Evolutionary conservation across 805 yeast species (phyloP), one percentile per base, ranked within the genome.

Genomic region (Candida namnaoensis): DNA sequence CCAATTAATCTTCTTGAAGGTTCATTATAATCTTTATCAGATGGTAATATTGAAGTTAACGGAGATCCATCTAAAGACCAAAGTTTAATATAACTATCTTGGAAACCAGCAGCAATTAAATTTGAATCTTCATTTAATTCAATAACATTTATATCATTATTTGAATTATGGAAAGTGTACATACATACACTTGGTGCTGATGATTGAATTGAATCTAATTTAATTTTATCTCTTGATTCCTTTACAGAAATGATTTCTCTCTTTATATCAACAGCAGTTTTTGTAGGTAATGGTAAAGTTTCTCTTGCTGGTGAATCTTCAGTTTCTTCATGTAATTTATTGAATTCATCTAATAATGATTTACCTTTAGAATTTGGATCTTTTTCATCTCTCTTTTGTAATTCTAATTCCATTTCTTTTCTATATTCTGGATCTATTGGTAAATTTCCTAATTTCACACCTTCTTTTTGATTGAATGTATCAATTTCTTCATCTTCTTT

Each of bases 81-180:
- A 36, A 93, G 65, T 62, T 88, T 87, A 53, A 93, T 81, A 54
- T 78, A 88, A 44, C 93, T 81, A 58, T 91, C 98, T 52, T 87
- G 88, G 56, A 93, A 93, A 9, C 99, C 98, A 32, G 90, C 96
- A 3, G 97, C 97, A 28, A 87, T 82, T 47, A 88, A 54, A 23
- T 90, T 78, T 14, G 91, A 79, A 60, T 91, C 97, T 41, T 82
- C 85, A 53, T 91, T 88, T 66, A 91, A 91, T 47, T 81, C 85
- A 38, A 91, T 58, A 39, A 88, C 78, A n/a, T 95, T 85, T 72
- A 93, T 68, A 46, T 85, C 95, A 49, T 83, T 82, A 57, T 87
- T 82, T 10, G 97, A 86, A 63, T 93, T 93, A 68, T 93, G 99
- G 66, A 93, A 90, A 1, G 98, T 91, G 67, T 93, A 93, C 95